Evolutionary conservation across 305 asterid species (phyloP), one percentile per base, ranked within the genome.

Genomic region (Euphrasia arctica): DNA sequence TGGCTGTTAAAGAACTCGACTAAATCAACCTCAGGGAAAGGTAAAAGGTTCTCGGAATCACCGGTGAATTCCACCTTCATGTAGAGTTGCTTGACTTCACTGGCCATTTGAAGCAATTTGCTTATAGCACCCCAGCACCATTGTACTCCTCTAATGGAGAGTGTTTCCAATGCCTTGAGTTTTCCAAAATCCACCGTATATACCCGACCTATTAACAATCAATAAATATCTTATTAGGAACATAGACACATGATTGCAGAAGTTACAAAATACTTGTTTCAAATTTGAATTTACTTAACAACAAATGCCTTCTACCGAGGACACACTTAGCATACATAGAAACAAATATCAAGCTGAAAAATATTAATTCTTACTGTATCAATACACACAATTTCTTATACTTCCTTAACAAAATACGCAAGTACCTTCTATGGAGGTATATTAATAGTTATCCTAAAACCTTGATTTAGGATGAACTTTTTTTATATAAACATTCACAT

Each of bases 51-150:
- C 57, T 84, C 92, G 7, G 79, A 75, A 66, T 90, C 93, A 14
- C 99, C 97, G 0, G 97, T 84, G 79, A 93, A 93, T 74, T 93
- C 99, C 57, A 93, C 96, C 72, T 88, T 93, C 99, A 90, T 90
- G 72, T 67, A 88, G 58, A 93, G 95, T 62, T 93, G 88, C 78
- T 93, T 88, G 67, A 93, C 96, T 67, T 93, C 96, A 58, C 77
- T 78, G 0, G 96, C 96, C 95, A 87, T 75, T 60, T 78, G 88
- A 67, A 93, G 94, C 80, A 90, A 64, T 60, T 73, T 81, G 73
- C 83, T 85, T 69, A 90, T 64, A 18, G 95, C 97, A 70, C 76
- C 81, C 99, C 99, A 93, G 71, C 92, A 72, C 99, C 97, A 93
- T 69, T 93, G 97, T 25, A 90, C 87, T 62, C 99, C 99, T 74